Conservation (phyloP, 306 rosid species). For the Cyclanthera cordifolia region DNA sequence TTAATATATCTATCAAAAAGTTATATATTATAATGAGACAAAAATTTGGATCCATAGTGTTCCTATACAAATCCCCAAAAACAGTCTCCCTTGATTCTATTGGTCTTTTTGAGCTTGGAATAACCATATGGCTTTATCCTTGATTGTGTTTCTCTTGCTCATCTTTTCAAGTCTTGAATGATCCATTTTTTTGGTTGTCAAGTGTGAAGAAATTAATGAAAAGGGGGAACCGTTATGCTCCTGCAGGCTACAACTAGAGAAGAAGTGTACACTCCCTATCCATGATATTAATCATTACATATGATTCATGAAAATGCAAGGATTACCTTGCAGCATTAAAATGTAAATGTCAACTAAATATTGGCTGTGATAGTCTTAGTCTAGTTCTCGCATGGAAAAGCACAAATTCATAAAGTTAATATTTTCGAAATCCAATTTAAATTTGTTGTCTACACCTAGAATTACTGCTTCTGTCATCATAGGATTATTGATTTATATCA, state of each 20-base stretch:
- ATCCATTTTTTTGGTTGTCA: neutral
- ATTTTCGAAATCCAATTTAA: neutral
- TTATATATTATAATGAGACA: neutral
- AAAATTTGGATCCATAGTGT: neutral
- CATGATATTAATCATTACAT: neutral
- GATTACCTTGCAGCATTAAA: neutral
- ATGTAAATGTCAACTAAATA: neutral
- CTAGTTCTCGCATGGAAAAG: neutral
- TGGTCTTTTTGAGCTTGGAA: no score
- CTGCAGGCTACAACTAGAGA: no score
- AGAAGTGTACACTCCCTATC: neutral
- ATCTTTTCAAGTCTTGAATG: neutral
- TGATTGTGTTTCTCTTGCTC: no score
- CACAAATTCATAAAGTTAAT: neutral
- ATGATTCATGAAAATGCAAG: neutral
- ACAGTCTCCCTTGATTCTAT: no score
- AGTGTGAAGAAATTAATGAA: neutral
- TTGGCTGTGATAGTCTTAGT: neutral
- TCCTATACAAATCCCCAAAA: no score
- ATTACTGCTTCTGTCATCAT: neutral
- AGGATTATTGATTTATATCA: neutral
- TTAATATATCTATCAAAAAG: neutral
- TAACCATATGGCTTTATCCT: no score
- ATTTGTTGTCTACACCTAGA: neutral
- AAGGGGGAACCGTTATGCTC: neutral